Conservation (phyloP, 139 green algal genomes). For the Pedinophyceae sp. region DNA sequence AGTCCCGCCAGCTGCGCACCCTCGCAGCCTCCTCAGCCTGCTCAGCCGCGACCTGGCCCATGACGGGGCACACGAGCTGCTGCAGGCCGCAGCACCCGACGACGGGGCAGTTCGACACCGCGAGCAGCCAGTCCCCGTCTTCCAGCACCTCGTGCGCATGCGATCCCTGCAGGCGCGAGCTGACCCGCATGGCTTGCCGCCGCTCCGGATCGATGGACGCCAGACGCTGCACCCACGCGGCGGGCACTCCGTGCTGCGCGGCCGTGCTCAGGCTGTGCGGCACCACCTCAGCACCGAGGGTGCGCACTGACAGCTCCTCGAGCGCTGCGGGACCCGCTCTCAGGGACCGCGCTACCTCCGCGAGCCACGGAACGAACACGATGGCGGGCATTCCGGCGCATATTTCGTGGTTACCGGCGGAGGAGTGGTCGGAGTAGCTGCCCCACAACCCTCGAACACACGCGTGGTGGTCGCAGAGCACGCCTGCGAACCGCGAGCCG, state of each 20-base stretch:
- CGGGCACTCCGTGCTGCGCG: slow-evolving; percentile 45
- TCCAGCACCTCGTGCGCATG: slow-evolving; percentile 34
- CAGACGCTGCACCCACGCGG: slow-evolving; percentile 47
- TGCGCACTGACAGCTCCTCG: slow-evolving; percentile 11
- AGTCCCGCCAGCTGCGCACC: no score
- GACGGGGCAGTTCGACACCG: slow-evolving; percentile 42
- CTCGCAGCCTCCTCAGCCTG: no score
- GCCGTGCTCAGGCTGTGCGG: slow-evolving; percentile 67
- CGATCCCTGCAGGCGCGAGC: slow-evolving; percentile 25
- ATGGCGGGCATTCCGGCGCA: slow-evolving; percentile 40
- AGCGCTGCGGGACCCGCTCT: slow-evolving; percentile 3
- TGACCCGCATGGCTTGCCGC: slow-evolving; percentile 55
- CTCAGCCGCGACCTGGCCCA: no score
- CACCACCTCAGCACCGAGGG: slow-evolving; percentile 62
- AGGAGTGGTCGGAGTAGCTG: slow-evolving; percentile 66
- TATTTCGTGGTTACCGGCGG: no score
- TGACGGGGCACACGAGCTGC: slow-evolving; percentile 10
- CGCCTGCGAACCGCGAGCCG: slow-evolving; percentile 53
- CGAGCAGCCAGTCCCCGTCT: slow-evolving; percentile 65
- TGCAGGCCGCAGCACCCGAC: slow-evolving; percentile 53
- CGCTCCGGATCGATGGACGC: slow-evolving; percentile 46
- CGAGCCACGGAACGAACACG: slow-evolving; percentile 43
- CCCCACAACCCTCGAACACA: slow-evolving; percentile 57
- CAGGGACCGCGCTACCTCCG: slow-evolving; percentile 16
- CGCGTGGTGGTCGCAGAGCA: slow-evolving; percentile 50